Conservation (phyloP, 176 grass and related monocot genomes). For the Leersia perrieri region DNA sequence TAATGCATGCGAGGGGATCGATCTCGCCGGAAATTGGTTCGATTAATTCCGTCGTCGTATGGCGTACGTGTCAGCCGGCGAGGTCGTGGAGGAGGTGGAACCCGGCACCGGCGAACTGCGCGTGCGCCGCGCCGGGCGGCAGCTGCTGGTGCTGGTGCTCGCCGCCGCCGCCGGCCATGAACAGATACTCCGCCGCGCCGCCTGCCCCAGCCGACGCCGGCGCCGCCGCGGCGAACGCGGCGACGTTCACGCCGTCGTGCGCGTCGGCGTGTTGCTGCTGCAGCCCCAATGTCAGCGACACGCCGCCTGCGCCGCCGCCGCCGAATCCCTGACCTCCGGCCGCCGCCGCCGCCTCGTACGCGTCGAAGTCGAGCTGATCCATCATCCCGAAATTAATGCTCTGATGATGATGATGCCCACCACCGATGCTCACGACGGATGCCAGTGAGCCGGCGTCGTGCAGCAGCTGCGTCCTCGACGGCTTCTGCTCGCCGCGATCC, state of each 20-base stretch:
- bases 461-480: conserved; percentile 55
- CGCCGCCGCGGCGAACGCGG: conserved; percentile 38
- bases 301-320: conserved; percentile 30
- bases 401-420: conserved; percentile 4
- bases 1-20: neutral
- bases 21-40: neutral
- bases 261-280: conserved; percentile 45
- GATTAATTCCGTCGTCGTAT: too few relatives aligned
- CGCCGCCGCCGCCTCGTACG: conserved; percentile 32
- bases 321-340: conserved; percentile 22
- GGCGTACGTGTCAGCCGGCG: conserved; percentile 29
- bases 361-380: conserved; percentile 55
- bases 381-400: conserved; percentile 47
- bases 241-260: conserved; percentile 47
- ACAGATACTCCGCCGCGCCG: conserved; percentile 39
- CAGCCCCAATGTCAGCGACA: conserved; percentile 76
- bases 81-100: conserved; percentile 63
- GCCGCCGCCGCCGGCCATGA: conserved; percentile 29
- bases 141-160: conserved; percentile 21
- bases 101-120: conserved; percentile 22
- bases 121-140: neutral
- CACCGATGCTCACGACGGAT: conserved; percentile 62
- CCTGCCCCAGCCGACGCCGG: neutral
- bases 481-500: conserved; percentile 50
- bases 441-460: conserved; percentile 71